Evolutionary conservation across 179 eudicot species (phyloP).

Genomic region (Silene noctiflora): DNA sequence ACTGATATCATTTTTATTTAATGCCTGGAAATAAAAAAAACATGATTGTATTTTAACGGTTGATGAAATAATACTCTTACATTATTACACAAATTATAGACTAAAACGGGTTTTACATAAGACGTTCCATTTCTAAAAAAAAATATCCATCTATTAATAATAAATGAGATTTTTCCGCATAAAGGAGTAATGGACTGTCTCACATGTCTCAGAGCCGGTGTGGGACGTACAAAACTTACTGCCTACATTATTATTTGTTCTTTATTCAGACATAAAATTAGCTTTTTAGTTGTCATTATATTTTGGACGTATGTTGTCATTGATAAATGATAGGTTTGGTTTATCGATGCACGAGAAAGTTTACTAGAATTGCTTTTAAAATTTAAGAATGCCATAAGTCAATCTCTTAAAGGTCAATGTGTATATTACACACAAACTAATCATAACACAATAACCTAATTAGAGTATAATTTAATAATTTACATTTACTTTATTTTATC

Average conservation of each 20-base stretch:
- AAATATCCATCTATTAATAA: too few species aligned
- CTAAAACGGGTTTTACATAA: too few species aligned
- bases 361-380: not conserved
- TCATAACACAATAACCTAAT: too few species aligned
- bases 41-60: conserved; percentile 30
- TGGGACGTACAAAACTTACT: too few species aligned
- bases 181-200: too few species aligned
- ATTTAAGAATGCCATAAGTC: not conserved
- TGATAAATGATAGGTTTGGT: conserved; percentile 13
- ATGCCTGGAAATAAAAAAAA: conserved; percentile 17
- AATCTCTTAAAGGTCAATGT: not conserved
- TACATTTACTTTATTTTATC: too few species aligned
- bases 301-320: conserved; percentile 30
- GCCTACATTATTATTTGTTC: conserved; percentile 8
- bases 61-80: conserved; percentile 1
- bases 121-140: too few species aligned
- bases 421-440: too few species aligned
- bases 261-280: conserved; percentile 7
- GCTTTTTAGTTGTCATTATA: conserved; percentile 26
- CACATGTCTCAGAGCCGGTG: too few species aligned
- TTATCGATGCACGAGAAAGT: conserved; percentile 11
- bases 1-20: conserved; percentile 11
- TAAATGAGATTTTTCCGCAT: too few species aligned
- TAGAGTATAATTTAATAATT: too few species aligned
- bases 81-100: too few species aligned